Base-by-base conservation (phyloP, 1,284 basidiomycete species). In the Malassezia arunalokei region DNA sequence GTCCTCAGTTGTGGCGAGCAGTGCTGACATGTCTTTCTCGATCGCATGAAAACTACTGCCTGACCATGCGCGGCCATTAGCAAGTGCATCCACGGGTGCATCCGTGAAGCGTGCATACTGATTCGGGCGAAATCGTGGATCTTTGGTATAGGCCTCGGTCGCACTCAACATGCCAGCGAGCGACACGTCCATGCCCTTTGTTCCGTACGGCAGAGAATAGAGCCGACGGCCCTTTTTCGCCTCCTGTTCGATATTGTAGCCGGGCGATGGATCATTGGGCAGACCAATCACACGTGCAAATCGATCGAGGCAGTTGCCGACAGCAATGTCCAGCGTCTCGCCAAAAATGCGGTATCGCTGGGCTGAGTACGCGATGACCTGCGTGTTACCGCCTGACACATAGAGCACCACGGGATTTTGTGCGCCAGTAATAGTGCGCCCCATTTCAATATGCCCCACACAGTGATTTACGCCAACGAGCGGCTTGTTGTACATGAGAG, bases 301-400 rank as follows among this genome's bases (percentile, higher is more conserved):
- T 3, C 94, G 82, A 75, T 99, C 94, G 27, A 99, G 78, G 71
- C 92, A 98, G 75, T 99, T 99, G 30, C 94, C 94, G 27, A 98
- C 91, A 8, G 94, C 94, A 56, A 99, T 98, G 70, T 99, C 94
- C 45, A 99, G 80, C 9, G 94, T 98, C 76, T 99, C 94, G 27
- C 94, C 94, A 73, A 99, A 99, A 62, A 99, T 99, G 41, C 94
- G 82, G 73, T 99, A 99, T 60, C 96, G 88, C 62, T 88, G 85
- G 9, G 67, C 65, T 15, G 89, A 94, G 74, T 99, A 99, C 1
- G 94, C 94, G 60, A 99, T 96, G 31, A 99, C 91, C 75, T 99
- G 94, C 0, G 94, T 98, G 75, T 99, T 99, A 8, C 94, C 94
- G 12, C 94, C 94, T 0, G 91, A 96, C 9, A 99, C 94, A 71